Evolutionary conservation across 345 rosid genomes (phyloP).

Genomic region (Kernera saxatilis): DNA sequence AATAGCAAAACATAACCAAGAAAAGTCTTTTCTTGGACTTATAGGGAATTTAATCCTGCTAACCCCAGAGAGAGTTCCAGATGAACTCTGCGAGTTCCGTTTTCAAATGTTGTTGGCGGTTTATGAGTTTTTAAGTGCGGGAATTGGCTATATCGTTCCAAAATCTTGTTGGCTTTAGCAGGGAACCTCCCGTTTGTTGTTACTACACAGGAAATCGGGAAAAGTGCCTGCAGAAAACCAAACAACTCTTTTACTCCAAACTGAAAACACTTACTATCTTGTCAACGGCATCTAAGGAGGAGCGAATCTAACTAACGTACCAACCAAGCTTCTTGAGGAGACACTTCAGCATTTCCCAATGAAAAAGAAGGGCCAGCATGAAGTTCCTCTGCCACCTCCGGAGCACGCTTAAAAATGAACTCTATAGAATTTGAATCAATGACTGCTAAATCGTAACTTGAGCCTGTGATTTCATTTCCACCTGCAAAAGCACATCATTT

Average conservation of each 20-base stretch:
- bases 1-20: background rate
- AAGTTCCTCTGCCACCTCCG: slow-evolving; percentile 63
- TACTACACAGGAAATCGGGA: slow-evolving; percentile 63
- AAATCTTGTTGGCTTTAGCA: slow-evolving; percentile 50
- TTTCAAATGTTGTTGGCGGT: slow-evolving; percentile 29
- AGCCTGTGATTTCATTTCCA: slow-evolving; percentile 49
- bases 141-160: slow-evolving; percentile 42
- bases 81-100: slow-evolving; percentile 72
- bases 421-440: slow-evolving; percentile 75
- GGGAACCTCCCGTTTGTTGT: slow-evolving; percentile 73
- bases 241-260: background rate
- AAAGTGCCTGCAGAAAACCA: slow-evolving; percentile 49
- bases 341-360: slow-evolving; percentile 39
- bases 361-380: slow-evolving; percentile 47
- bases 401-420: slow-evolving; percentile 69
- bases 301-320: slow-evolving; percentile 34
- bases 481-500: slow-evolving; percentile 38
- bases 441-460: slow-evolving; percentile 68
- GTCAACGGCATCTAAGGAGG: background rate
- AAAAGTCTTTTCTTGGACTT: background rate
- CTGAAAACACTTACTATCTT: background rate
- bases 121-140: slow-evolving; percentile 53
- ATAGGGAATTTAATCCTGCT: slow-evolving; percentile 23
- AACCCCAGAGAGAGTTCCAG: slow-evolving; percentile 90
- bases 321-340: slow-evolving; percentile 56